These are phyloP conservation scores for Petasospora rhodanensis DNA, from an alignment of 1,139 yeast species.

Conservation along the genomic window DNA sequence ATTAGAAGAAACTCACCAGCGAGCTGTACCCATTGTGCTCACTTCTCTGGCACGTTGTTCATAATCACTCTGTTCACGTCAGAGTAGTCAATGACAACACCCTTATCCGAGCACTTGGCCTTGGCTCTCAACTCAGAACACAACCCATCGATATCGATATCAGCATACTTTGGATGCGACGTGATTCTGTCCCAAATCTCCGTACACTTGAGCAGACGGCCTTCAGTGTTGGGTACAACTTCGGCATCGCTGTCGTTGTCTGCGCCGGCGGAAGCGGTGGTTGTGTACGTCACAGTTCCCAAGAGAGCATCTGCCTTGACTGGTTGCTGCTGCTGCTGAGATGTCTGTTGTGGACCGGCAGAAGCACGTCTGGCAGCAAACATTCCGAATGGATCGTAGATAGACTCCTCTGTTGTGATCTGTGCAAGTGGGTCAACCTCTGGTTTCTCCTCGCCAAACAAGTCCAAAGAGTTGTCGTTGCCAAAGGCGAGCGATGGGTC, in stretches of 20 bases:
- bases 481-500: conserved; percentile 47
- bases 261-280: conserved; percentile 2
- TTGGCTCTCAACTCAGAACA: conserved; percentile 83
- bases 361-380: conserved; percentile 5
- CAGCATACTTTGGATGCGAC: conserved; percentile 88
- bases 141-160: conserved; percentile 87
- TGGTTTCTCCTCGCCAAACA: conserved; percentile 13
- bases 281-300: conserved; percentile 1
- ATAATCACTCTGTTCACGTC: conserved; percentile 58
- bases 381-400: conserved; percentile 55
- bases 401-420: conserved; percentile 54
- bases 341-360: not conserved
- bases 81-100: conserved; percentile 76
- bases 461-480: conserved; percentile 12
- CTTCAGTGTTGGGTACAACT: conserved; percentile 52
- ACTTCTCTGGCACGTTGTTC: conserved; percentile 35
- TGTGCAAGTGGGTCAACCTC: conserved; percentile 17
- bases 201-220: conserved; percentile 61
- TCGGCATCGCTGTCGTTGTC: conserved; percentile 26
- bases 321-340: not conserved
- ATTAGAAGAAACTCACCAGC: not conserved
- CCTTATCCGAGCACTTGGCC: conserved; percentile 94
- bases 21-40: not conserved
- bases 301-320: conserved; percentile 2
- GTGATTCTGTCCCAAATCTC: conserved; percentile 97